These are phyloP conservation scores for Sporopachydermia quercuum DNA, from an alignment of 805 yeast species.

Conservation along the genomic window DNA sequence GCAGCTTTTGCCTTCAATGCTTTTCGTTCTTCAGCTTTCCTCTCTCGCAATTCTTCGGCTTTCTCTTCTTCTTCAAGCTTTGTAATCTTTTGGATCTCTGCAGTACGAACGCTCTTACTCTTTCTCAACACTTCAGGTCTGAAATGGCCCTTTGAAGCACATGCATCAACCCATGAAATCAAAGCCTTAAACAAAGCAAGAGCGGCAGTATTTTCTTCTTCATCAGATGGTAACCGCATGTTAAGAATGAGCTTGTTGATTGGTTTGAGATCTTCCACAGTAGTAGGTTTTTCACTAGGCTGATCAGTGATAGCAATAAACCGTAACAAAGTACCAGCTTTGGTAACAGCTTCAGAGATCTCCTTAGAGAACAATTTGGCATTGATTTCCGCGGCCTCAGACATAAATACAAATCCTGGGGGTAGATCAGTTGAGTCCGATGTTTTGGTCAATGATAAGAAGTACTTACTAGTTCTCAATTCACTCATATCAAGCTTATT, in stretches of 20 bases:
- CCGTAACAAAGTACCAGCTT: slow-evolving; percentile 35
- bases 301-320: slow-evolving; percentile 76
- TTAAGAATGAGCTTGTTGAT: slow-evolving; percentile 38
- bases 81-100: slow-evolving; percentile 52
- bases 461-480: slow-evolving; percentile 64
- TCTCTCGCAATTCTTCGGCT: slow-evolving; percentile 54
- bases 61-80: slow-evolving; percentile 51
- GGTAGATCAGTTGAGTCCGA: slow-evolving; percentile 58
- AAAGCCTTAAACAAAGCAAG: slow-evolving; percentile 37
- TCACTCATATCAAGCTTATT: slow-evolving; percentile 73
- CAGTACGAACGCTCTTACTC: slow-evolving; percentile 61
- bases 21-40: slow-evolving; percentile 55
- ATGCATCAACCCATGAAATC: slow-evolving; percentile 43
- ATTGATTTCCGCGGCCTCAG: slow-evolving; percentile 74
- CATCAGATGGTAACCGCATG: slow-evolving; percentile 33
- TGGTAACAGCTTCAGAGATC: slow-evolving; percentile 26
- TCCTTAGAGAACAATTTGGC: slow-evolving; percentile 42
- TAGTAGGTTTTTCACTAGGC: slow-evolving; percentile 54
- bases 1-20: slow-evolving; percentile 43
- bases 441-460: slow-evolving; percentile 71
- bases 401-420: slow-evolving; percentile 67
- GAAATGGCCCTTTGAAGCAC: slow-evolving; percentile 38
- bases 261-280: slow-evolving; percentile 39
- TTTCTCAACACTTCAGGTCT: slow-evolving; percentile 67
- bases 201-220: slow-evolving; percentile 34